A percentile compares a stretch with the other conserved stretches of the same genome.
Evolutionary conservation across 768 basidiomycete genomes (phyloP).

Genomic region (Mycena leptocephala): DNA sequence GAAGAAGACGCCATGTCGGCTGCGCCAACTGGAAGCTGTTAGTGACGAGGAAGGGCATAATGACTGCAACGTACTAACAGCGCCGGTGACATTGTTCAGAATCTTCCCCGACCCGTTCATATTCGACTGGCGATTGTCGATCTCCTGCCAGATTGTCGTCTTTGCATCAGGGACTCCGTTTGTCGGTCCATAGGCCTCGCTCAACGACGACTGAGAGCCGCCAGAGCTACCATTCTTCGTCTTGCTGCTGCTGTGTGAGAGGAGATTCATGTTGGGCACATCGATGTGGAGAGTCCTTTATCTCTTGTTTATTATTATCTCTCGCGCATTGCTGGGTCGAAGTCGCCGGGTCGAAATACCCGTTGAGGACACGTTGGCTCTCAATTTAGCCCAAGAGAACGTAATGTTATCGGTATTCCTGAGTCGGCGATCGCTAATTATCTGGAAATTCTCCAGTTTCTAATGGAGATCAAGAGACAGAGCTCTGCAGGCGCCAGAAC

Average conservation of each 20-base stretch:
- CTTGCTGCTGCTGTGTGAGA: background rate
- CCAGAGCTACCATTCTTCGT: background rate
- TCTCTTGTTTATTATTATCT: background rate
- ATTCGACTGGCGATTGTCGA: background rate
- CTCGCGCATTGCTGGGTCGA: background rate
- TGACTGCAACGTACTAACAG: background rate
- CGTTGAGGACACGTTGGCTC: background rate
- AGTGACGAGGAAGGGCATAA: background rate
- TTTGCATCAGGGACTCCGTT: background rate
- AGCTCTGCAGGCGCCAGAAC: background rate
- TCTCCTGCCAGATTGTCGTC: background rate
- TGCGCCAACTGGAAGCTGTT: background rate
- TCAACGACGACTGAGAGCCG: background rate
- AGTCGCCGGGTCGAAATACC: too few species aligned
- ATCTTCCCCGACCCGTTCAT: background rate
- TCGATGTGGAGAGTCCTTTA: background rate
- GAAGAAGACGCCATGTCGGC: background rate
- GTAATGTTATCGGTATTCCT: background rate
- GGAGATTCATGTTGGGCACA: background rate
- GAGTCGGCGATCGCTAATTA: background rate
- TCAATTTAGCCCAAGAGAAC: background rate
- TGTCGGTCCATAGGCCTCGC: background rate
- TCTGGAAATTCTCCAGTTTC: background rate
- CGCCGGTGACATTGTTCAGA: background rate
- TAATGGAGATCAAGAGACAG: background rate